Evolutionary conservation across 2,329 filamentous ascomycete genomes (phyloP).

Genomic region (Sphaerulina musiva): DNA sequence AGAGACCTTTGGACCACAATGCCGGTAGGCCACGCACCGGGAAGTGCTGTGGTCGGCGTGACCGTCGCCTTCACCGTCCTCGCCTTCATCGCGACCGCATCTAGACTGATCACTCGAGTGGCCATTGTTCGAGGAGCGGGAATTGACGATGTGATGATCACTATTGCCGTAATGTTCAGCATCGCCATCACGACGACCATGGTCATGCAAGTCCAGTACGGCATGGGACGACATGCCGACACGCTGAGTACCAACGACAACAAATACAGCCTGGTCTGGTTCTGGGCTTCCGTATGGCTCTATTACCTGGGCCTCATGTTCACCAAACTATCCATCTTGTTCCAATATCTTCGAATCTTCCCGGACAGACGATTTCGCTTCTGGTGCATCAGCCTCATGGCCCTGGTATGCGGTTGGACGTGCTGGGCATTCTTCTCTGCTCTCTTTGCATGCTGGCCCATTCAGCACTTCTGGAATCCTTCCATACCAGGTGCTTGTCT

Average conservation of each 20-base stretch:
- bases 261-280: conserved; percentile 21
- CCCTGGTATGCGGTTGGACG: conserved; percentile 26
- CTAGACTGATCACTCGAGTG: conserved; percentile 22
- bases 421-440: conserved; percentile 28
- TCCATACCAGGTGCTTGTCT: conserved; percentile 21
- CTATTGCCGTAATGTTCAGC: conserved; percentile 15
- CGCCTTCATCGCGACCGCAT: conserved; percentile 18
- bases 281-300: conserved; percentile 23
- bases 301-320: conserved; percentile 27
- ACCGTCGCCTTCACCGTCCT: conserved; percentile 25
- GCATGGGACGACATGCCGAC: conserved; percentile 26
- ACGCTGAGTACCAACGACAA: conserved; percentile 17
- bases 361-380: conserved; percentile 24
- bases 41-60: conserved; percentile 24
- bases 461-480: conserved; percentile 29
- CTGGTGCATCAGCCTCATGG: conserved; percentile 26
- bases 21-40: conserved; percentile 23
- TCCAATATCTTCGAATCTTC: conserved; percentile 35
- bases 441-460: conserved; percentile 30
- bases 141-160: conserved; percentile 24
- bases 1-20: neutral
- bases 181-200: conserved; percentile 21
- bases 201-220: conserved; percentile 25
- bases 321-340: conserved; percentile 33
- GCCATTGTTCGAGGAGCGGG: conserved; percentile 23